Base-by-base conservation (phyloP, 768 basidiomycete species). In the Clathrus columnatus region DNA sequence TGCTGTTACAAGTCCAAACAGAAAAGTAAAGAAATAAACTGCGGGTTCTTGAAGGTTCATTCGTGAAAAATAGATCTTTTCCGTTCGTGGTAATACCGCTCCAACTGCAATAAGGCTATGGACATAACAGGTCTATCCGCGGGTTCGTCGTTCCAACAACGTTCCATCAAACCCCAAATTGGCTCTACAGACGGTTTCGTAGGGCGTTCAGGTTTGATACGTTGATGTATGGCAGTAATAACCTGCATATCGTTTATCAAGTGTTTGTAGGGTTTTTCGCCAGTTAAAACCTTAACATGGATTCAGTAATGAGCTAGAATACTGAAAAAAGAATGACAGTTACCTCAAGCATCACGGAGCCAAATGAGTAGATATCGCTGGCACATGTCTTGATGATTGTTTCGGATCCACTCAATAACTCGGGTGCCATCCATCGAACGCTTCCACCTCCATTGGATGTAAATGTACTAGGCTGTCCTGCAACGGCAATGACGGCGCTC, bases 41-140 rank as follows among this genome's bases (percentile, higher is more conserved):
- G 7, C n/a, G 36, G 30, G 10, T 11, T 36, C 14, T 74, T 73
- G 16, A 60, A 74, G 8, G 59, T 73, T 72, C 23, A 73, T 74
- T 36, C 65, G 69, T 51, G 68, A 69, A 57, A 67, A 66, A 51
- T 29, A 27, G 10, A 28, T 20, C 54, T 54, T 36, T 36, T 58
- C 26, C 21, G 21, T 21, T 52, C 51, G 20, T 20, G n/a, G 26
- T 43, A 17, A 43, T 43, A 53, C 7, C 24, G 23, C 28, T 53
- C 51, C 51, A 53, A 26, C 26, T 41, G 51, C 27, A 16, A 45
- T 2, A 53, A 18, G 8, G 44, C 51, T 14, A 53, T 11, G 17
- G 54, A 7, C 29, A 56, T 56, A 5, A 36, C 29, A 21, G 54
- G 54, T 32, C 54, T 29, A 18, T 56, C 54, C 18, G 27, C 27